A percentile compares a stretch with the other conserved stretches of the same genome.
Evolutionary conservation across 805 yeast species (phyloP).

Genomic region (Barnettozyma populi): DNA sequence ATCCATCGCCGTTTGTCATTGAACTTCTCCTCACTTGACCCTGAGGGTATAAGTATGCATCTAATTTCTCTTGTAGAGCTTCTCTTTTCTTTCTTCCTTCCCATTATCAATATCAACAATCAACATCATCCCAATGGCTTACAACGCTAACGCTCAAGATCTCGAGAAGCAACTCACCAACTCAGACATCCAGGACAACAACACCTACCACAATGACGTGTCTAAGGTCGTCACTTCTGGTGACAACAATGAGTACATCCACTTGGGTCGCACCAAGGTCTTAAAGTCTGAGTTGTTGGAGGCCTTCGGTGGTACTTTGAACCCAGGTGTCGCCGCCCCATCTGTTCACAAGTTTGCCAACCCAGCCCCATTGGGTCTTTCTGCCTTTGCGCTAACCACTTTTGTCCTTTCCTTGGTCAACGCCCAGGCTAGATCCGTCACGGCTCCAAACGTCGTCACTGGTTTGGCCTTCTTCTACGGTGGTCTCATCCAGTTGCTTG

Average conservation of each 20-base stretch:
- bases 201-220: slow-evolving; percentile 14
- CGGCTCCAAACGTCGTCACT: slow-evolving; percentile 47
- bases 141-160: slow-evolving; percentile 11
- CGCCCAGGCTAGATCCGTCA: slow-evolving; percentile 48
- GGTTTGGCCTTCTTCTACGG: slow-evolving; percentile 60
- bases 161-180: slow-evolving; percentile 18
- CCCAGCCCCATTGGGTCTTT: slow-evolving; percentile 61
- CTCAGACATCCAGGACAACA: slow-evolving; percentile 17
- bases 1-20: background rate
- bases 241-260: slow-evolving; percentile 57
- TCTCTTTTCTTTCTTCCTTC: background rate
- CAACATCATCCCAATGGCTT: background rate
- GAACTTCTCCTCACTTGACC: background rate
- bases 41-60: background rate
- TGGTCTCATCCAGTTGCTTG: slow-evolving; percentile 52
- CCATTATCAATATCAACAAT: background rate
- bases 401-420: slow-evolving; percentile 53
- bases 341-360: slow-evolving; percentile 57
- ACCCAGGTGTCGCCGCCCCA: slow-evolving; percentile 60
- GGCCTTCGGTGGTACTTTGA: slow-evolving; percentile 82
- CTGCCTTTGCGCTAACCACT: slow-evolving; percentile 59
- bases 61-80: background rate
- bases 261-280: slow-evolving; percentile 68
- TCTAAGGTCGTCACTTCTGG: slow-evolving; percentile 32
- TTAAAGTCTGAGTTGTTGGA: slow-evolving; percentile 49